phyloP scores from a whole-genome alignment of 805 yeast species.

The Lachancea meyersii region DNA sequence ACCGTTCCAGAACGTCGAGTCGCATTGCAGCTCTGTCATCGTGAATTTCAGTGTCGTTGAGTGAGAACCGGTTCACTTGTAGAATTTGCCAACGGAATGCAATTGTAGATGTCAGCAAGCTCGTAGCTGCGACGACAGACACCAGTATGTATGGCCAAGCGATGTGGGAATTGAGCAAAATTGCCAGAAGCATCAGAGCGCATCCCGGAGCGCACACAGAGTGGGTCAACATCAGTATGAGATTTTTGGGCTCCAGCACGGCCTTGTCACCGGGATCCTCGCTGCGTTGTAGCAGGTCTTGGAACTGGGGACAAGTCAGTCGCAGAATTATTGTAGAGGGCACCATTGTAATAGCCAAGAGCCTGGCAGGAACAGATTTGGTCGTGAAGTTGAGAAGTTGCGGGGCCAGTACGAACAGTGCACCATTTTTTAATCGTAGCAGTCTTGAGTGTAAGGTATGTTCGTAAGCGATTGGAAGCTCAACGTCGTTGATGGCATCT shows the following conservation, averaged over 20 bases:
- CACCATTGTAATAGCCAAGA: conserved; percentile 29
- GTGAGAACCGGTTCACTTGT: neutral
- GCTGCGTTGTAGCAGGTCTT: conserved; percentile 14
- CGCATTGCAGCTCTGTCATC: neutral
- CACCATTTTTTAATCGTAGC: conserved; percentile 1
- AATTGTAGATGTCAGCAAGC: conserved; percentile 10
- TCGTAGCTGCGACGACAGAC: conserved; percentile 10
- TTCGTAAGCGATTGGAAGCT: neutral
- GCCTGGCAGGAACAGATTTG: conserved; percentile 24
- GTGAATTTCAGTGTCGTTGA: neutral
- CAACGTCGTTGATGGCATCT: neutral
- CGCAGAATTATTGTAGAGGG: conserved; percentile 34
- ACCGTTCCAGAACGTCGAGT: neutral
- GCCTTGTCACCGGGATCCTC: conserved; percentile 20
- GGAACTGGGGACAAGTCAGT: conserved; percentile 33
- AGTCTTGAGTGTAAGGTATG: neutral
- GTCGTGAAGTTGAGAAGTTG: conserved; percentile 27
- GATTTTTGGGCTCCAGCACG: conserved; percentile 15
- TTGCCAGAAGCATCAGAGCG: conserved; percentile 16
- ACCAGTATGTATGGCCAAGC: conserved; percentile 14
- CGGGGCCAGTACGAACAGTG: conserved; percentile 25
- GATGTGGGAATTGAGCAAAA: conserved; percentile 13
- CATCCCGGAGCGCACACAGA: conserved; percentile 30
- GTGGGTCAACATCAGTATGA: conserved; percentile 28
- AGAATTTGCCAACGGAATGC: neutral